A percentile compares a stretch with the other conserved stretches of the same genome.
These are phyloP conservation scores for Astragalus membranaceus DNA, from an alignment of 306 rosid genomes.

Conservation along the genomic window DNA sequence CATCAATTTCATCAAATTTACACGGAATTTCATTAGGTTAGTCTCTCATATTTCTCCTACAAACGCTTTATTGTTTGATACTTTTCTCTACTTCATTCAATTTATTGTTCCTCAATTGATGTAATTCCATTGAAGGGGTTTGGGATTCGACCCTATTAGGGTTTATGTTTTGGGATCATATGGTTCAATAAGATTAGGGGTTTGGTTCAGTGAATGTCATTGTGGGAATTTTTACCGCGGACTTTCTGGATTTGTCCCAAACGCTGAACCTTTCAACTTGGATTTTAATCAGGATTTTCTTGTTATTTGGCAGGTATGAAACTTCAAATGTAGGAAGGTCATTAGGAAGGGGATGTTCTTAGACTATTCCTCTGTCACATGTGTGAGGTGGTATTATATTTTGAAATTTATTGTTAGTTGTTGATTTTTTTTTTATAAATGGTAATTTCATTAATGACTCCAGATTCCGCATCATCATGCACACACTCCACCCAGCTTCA, in stretches of 20 bases:
- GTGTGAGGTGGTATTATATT: too few relatives aligned
- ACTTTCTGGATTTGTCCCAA: not conserved
- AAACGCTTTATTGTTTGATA: too few relatives aligned
- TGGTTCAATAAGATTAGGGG: not conserved
- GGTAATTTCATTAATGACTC: too few relatives aligned
- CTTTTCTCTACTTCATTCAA: not conserved
- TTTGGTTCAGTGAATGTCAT: not conserved
- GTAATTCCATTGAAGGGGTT: not conserved
- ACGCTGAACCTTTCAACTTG: not conserved
- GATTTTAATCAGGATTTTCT: constrained; percentile 15
- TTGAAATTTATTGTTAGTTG: too few relatives aligned
- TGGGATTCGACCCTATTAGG: not conserved
- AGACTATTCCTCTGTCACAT: constrained; percentile 1
- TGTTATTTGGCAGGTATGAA: constrained; percentile 17
- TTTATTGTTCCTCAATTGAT: not conserved
- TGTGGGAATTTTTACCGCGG: not conserved
- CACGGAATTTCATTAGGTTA: not conserved
- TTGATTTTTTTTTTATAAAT: too few relatives aligned
- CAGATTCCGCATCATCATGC: too few relatives aligned
- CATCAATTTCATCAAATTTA: not conserved
- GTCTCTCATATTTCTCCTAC: not conserved
- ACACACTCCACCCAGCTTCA: too few relatives aligned
- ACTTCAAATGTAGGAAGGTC: constrained; percentile 13
- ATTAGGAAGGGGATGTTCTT: constrained; percentile 11
- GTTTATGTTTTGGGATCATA: constrained; percentile 8